Evolutionary conservation across 495 filamentous ascomycete species (phyloP).

Genomic region (Penicillium turbatum): DNA sequence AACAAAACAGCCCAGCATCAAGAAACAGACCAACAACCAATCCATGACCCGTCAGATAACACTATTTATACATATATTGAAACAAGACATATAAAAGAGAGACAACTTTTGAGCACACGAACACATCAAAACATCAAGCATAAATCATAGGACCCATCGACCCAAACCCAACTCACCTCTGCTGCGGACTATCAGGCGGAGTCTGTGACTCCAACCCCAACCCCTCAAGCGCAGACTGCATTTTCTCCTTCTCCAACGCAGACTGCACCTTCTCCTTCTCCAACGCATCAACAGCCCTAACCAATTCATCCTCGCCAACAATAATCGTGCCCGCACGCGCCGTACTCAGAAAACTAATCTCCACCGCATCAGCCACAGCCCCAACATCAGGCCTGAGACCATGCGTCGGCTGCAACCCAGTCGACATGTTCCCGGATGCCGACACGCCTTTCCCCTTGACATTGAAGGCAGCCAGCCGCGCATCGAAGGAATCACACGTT

Average conservation of each 20-base stretch:
- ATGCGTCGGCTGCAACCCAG: slow-evolving; percentile 21
- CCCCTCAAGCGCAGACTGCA: not conserved
- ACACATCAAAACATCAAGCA: not conserved
- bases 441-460: slow-evolving; percentile 2
- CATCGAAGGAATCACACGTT: slow-evolving; percentile 17
- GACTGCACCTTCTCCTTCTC: slow-evolving; percentile 34
- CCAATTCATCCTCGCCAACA: slow-evolving; percentile 66
- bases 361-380: slow-evolving; percentile 54
- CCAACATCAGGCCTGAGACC: slow-evolving; percentile 41
- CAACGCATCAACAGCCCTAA: slow-evolving; percentile 66
- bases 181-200: not conserved
- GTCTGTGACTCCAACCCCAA: not conserved
- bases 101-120: slow-evolving; percentile 1
- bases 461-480: slow-evolving; percentile 6
- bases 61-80: not conserved
- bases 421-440: slow-evolving; percentile 3
- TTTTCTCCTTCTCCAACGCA: slow-evolving; percentile 53
- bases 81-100: not conserved
- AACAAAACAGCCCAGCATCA: no score
- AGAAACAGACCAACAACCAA: not conserved
- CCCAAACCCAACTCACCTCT: not conserved
- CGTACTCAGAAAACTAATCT: slow-evolving; percentile 88
- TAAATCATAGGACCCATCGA: not conserved
- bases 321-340: slow-evolving; percentile 89
- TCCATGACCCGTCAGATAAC: not conserved